These are phyloP conservation scores for Selenicereus undatus DNA, from an alignment of 148 eudicot genomes.

Conservation along the genomic window DNA sequence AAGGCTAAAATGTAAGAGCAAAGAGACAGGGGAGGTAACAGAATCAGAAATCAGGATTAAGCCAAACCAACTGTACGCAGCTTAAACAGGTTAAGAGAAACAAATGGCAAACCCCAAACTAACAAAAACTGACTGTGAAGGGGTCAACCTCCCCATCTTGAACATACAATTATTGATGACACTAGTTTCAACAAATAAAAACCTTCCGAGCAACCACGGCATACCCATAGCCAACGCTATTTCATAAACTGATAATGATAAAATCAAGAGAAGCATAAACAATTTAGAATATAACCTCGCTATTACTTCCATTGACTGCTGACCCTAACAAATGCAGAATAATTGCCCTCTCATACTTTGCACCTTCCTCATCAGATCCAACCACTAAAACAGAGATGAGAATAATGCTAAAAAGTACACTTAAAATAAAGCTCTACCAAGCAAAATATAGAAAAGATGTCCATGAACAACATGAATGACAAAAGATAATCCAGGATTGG, in stretches of 20 bases:
- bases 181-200: too few species aligned
- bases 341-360: slow-evolving; percentile 68
- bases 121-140: slow-evolving; percentile 8
- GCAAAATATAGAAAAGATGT: too few species aligned
- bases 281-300: slow-evolving; percentile 44
- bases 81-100: slow-evolving; percentile 23
- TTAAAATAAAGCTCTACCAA: too few species aligned
- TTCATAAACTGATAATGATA: not conserved
- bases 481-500: too few species aligned
- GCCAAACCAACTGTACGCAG: slow-evolving; percentile 76
- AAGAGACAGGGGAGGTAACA: not conserved
- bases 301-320: slow-evolving; percentile 31
- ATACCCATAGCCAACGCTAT: slow-evolving; percentile 2
- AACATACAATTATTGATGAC: slow-evolving; percentile 18
- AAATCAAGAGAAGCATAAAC: slow-evolving; percentile 4
- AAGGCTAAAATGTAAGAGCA: not conserved
- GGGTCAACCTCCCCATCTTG: slow-evolving; percentile 71
- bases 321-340: slow-evolving; percentile 63
- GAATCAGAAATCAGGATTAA: slow-evolving; percentile 68
- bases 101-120: too few species aligned
- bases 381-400: too few species aligned
- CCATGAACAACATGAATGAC: too few species aligned
- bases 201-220: not conserved
- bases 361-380: slow-evolving; percentile 53
- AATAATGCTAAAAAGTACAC: too few species aligned